Percentiles rank a stretch among this genome's conserved stretches.
phyloP scores from a whole-genome alignment of 805 yeast genomes.

The Metschnikowia koreensis region DNA sequence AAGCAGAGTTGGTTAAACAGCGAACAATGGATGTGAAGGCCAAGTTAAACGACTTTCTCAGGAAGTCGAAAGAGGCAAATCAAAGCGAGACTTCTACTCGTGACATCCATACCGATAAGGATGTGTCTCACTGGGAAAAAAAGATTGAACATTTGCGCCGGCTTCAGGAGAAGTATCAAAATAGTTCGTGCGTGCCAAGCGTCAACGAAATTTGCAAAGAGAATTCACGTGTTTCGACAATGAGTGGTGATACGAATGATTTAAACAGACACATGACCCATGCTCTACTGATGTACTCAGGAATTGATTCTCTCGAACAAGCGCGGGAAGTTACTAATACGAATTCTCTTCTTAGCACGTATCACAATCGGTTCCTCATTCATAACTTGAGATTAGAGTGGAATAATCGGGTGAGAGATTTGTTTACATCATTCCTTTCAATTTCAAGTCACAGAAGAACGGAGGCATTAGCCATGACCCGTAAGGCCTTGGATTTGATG shows the following conservation, averaged over 20 bases:
- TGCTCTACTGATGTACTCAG: conserved; percentile 28
- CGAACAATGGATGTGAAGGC: conserved; percentile 16
- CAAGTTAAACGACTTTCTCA: conserved; percentile 15
- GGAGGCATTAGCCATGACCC: conserved; percentile 44
- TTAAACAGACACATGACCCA: conserved; percentile 1
- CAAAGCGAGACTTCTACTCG: background rate
- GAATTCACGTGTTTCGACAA: background rate
- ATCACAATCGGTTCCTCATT: conserved; percentile 67
- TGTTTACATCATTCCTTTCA: conserved; percentile 55
- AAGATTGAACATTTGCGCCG: conserved; percentile 1
- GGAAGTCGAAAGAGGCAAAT: conserved; percentile 6
- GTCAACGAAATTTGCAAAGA: background rate
- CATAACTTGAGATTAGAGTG: conserved; percentile 76
- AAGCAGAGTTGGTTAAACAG: conserved; percentile 40
- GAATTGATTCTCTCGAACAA: conserved; percentile 27
- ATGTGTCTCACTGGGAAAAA: conserved; percentile 3
- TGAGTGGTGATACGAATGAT: conserved; percentile 5
- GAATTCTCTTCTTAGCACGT: conserved; percentile 32
- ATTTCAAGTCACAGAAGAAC: conserved; percentile 44
- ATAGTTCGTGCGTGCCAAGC: background rate
- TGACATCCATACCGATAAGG: background rate
- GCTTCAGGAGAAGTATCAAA: background rate
- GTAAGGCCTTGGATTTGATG: conserved; percentile 49
- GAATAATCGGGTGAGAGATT: conserved; percentile 68
- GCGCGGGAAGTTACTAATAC: conserved; percentile 23